Evolutionary conservation across 805 yeast species (phyloP).

Genomic region (Blastobotrys mokoenaii): DNA sequence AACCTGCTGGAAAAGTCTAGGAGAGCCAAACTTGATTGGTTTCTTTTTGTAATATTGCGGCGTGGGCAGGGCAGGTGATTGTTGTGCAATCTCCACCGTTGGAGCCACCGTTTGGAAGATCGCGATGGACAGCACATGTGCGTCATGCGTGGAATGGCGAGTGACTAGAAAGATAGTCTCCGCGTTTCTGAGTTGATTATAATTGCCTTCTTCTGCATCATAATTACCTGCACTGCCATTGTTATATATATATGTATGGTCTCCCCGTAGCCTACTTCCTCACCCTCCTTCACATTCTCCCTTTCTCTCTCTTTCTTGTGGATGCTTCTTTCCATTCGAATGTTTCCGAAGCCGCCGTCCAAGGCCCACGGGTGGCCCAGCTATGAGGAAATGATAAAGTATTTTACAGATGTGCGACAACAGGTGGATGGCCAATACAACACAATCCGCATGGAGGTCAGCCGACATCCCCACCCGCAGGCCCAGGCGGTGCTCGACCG

Average conservation of each 20-base stretch:
- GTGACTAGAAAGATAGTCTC: too few species aligned
- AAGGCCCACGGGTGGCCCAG: neutral
- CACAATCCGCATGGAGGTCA: neutral
- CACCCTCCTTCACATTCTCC: too few species aligned
- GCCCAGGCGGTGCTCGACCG: neutral
- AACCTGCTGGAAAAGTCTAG: conserved; percentile 34
- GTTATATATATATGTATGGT: too few species aligned
- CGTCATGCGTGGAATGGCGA: too few species aligned
- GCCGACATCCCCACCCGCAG: neutral
- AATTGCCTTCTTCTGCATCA: too few species aligned
- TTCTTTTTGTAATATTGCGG: too few species aligned
- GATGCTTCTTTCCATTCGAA: neutral
- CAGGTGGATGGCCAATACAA: neutral
- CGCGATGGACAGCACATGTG: too few species aligned
- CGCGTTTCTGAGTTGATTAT: too few species aligned
- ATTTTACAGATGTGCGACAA: neutral
- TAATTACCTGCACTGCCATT: too few species aligned
- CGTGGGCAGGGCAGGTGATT: conserved; percentile 1
- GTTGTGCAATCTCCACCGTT: conserved; percentile 7
- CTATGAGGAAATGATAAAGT: neutral
- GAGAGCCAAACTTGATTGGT: conserved; percentile 20
- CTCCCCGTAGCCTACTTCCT: too few species aligned
- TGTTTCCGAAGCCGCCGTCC: neutral
- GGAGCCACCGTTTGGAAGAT: too few species aligned
- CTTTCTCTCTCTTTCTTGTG: too few species aligned